Conservation (phyloP, 768 basidiomycete species). For the Rhodocollybia butyracea region DNA sequence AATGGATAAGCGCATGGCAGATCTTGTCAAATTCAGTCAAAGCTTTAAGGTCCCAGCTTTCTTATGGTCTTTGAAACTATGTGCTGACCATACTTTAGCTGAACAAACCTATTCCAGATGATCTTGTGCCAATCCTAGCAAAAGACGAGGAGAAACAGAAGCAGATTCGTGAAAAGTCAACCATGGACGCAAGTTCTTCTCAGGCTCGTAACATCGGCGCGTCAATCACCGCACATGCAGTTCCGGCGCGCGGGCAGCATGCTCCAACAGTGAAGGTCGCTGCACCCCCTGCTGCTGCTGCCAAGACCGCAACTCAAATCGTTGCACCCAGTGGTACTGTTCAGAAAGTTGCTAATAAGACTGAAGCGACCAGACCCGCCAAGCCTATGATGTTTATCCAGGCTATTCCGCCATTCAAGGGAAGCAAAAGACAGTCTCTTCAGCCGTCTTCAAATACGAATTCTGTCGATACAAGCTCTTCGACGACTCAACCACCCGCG, state of each 20-base stretch:
- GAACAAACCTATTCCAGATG: conserved; percentile 93
- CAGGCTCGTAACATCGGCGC: conserved; percentile 70
- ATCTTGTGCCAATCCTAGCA: conserved; percentile 87
- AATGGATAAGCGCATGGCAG: conserved; percentile 92
- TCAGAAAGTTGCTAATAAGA: conserved; percentile 29
- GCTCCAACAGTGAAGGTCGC: conserved; percentile 33
- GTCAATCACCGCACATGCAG: conserved; percentile 22
- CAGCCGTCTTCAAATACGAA: conserved; percentile 14
- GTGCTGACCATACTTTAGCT: conserved; percentile 44
- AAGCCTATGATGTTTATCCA: conserved; percentile 78
- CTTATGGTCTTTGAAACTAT: neutral
- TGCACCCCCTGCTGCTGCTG: conserved; percentile 19
- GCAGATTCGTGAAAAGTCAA: conserved; percentile 75
- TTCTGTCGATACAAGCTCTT: conserved; percentile 14
- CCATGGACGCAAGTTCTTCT: conserved; percentile 59
- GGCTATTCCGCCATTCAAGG: conserved; percentile 88
- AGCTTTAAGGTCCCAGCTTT: conserved; percentile 80
- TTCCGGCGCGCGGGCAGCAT: conserved; percentile 26
- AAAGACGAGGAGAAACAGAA: conserved; percentile 93
- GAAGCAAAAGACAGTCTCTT: conserved; percentile 37
- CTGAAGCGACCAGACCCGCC: conserved; percentile 27
- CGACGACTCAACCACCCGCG: conserved; percentile 28
- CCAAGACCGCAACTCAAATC: conserved; percentile 23
- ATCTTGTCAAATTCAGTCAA: conserved; percentile 89
- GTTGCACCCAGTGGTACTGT: conserved; percentile 17